Evolutionary conservation across 23 red algal genomes (phyloP), one percentile per base, ranked within the genome.

Genomic region (Gracilariopsis chorda): DNA sequence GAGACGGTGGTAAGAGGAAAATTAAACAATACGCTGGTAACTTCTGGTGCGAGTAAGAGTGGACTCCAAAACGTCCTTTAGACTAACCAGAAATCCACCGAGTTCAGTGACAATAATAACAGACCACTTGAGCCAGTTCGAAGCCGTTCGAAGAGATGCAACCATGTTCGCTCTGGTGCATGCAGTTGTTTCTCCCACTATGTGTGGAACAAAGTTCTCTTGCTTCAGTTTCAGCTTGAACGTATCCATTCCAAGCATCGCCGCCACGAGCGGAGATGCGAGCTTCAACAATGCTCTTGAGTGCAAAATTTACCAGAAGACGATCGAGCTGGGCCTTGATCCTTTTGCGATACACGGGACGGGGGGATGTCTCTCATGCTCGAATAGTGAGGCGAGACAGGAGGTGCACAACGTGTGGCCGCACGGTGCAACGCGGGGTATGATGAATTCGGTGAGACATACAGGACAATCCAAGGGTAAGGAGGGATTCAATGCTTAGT

Each of bases 71-170:
- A 80, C 75, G 44, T 80, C 75, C 75, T 80, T 80, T 48, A 80
- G 25, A 80, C 75, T 80, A 0, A 80, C 75, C 20, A 80, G 75
- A 53, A 80, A 80, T 12, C 44, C 75, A 6, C 75, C 75, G 32
- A 80, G 42, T 39, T 80, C 75, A 6, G 75, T 80, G 23, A 57
- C 75, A 12, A 80, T 80, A 56, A 80, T 80, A 27, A 80, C 45
- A 11, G 45, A 34, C 75, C 75, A 80, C 46, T 80, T 80, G 49
- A 80, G 34, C 75, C 75, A 80, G 42, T 80, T 51, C 75, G 44
- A 80, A 7, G 45, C 75, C 25, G 49, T 23, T n/a, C 75, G 29
- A 41, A 80, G 35, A 30, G 36, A 39, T 39, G 67, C 13, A 39
- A 74, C 67, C 10, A 74, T 39, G 44, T 74, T 41, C 24, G 9